Evolutionary conservation across 257 asterid genomes (phyloP).

Genomic region (Thymus quinquecostatus): DNA sequence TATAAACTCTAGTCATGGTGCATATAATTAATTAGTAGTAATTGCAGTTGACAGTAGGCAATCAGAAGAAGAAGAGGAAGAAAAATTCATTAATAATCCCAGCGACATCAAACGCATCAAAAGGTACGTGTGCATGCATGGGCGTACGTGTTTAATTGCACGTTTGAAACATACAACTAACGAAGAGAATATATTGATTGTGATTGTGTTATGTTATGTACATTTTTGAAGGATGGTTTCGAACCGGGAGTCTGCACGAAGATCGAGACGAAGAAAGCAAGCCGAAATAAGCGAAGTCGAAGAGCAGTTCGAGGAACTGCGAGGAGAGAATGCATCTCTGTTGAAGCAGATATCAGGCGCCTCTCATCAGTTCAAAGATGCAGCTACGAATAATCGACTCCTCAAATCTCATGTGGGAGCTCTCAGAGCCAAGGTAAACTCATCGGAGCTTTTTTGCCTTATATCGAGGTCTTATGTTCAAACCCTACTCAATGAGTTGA

Average conservation of each 20-base stretch:
- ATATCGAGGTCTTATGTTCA: no score
- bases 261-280: conserved; percentile 80
- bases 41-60: conserved; percentile 60
- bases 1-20: no score
- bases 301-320: conserved; percentile 64
- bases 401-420: conserved; percentile 84
- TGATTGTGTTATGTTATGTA: no score
- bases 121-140: conserved; percentile 40
- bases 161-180: no score
- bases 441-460: no score
- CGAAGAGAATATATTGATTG: no score
- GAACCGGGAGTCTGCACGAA: conserved; percentile 82
- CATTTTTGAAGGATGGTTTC: conserved; percentile 64
- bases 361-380: conserved; percentile 60
- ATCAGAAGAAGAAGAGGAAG: conserved; percentile 62
- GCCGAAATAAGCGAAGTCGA: conserved; percentile 72
- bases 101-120: conserved; percentile 48
- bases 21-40: no score
- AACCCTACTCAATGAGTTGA: no score
- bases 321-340: conserved; percentile 59
- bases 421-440: conserved; percentile 72
- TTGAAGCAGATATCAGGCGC: conserved; percentile 59
- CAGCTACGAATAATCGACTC: conserved; percentile 69
- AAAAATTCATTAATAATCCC: conserved; percentile 31
- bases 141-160: no score